These are phyloP conservation scores for Pleurotus eryngii DNA, from an alignment of 768 basidiomycete species.

Conservation along the genomic window DNA sequence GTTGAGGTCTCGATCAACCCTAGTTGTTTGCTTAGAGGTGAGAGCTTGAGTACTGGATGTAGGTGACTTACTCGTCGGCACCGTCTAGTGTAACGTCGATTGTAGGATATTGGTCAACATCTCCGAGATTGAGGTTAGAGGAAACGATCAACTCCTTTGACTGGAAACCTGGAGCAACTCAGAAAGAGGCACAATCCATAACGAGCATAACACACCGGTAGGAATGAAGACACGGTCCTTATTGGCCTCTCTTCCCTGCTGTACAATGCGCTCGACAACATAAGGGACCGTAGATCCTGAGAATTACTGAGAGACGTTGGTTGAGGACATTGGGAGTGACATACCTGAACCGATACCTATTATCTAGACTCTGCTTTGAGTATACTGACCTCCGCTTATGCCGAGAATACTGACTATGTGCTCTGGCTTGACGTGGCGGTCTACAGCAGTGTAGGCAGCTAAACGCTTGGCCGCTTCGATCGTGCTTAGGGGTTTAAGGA, in stretches of 20 bases:
- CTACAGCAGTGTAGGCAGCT: slow-evolving; percentile 94
- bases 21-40: slow-evolving; percentile 24
- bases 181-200: slow-evolving; percentile 4
- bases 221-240: slow-evolving; percentile 84
- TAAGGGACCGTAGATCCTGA: slow-evolving; percentile 92
- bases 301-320: slow-evolving; percentile 6
- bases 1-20: slow-evolving; percentile 84
- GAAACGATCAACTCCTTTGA: slow-evolving; percentile 91
- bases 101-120: slow-evolving; percentile 81
- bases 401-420: slow-evolving; percentile 61
- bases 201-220: slow-evolving; percentile 50
- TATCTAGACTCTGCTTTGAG: slow-evolving; percentile 39
- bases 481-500: slow-evolving; percentile 28
- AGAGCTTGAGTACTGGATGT: neutral
- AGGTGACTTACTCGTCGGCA: slow-evolving; percentile 79
- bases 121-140: slow-evolving; percentile 74
- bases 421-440: slow-evolving; percentile 77
- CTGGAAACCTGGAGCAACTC: slow-evolving; percentile 67
- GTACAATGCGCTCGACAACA: slow-evolving; percentile 90
- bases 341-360: slow-evolving; percentile 87
- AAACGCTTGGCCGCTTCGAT: slow-evolving; percentile 86
- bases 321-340: slow-evolving; percentile 4
- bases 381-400: neutral
- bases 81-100: slow-evolving; percentile 99
- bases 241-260: slow-evolving; percentile 77